phyloP scores from a whole-genome alignment of 2,329 filamentous ascomycete species.

The Fusarium phyllophilum region DNA sequence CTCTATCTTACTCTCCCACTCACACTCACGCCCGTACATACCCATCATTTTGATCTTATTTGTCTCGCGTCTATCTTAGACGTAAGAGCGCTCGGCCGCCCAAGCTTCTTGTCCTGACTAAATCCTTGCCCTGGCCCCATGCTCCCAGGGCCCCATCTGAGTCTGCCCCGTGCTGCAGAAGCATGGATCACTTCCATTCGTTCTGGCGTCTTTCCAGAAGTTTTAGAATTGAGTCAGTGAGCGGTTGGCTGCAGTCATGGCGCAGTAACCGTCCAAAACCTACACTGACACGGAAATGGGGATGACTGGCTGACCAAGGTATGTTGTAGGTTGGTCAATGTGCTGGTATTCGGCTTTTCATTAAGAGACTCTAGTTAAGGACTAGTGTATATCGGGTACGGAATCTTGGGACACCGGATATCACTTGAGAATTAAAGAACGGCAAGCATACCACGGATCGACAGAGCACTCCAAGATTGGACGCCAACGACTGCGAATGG shows the following conservation, averaged over 20 bases:
- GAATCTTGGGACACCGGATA: not conserved
- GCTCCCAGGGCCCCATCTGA: slow-evolving; percentile 34
- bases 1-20: slow-evolving; percentile 1
- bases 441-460: slow-evolving; percentile 1
- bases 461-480: not conserved
- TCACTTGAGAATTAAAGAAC: slow-evolving; percentile 21
- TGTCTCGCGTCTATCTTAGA: slow-evolving; percentile 6
- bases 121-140: slow-evolving; percentile 34
- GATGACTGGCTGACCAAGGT: not conserved
- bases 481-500: not conserved
- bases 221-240: slow-evolving; percentile 1
- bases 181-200: slow-evolving; percentile 37
- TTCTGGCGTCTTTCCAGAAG: slow-evolving; percentile 47
- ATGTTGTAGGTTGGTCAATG: not conserved
- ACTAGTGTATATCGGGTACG: slow-evolving; percentile 7
- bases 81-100: slow-evolving; percentile 21
- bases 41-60: not conserved
- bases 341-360: not conserved
- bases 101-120: slow-evolving; percentile 8
- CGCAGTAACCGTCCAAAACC: slow-evolving; percentile 15
- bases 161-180: slow-evolving; percentile 39
- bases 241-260: slow-evolving; percentile 11
- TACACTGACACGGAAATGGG: slow-evolving; percentile 12
- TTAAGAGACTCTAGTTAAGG: not conserved
- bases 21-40: not conserved